These are phyloP conservation scores for Sphaerulina musiva DNA, from an alignment of 2,329 filamentous ascomycete genomes.

Conservation along the genomic window DNA sequence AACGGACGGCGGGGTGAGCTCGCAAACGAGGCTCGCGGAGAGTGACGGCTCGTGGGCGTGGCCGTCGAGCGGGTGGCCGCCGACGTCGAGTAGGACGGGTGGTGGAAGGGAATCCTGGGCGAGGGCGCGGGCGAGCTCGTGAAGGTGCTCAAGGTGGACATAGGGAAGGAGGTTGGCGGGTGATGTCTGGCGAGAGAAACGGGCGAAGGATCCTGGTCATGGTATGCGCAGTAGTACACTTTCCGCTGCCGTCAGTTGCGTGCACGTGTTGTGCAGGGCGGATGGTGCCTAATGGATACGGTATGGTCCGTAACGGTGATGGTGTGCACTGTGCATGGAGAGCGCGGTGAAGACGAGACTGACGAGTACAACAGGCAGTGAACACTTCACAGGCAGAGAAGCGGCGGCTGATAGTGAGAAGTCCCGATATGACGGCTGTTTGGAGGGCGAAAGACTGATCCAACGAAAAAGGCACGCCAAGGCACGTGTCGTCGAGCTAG, in stretches of 20 bases:
- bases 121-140: conserved; percentile 9
- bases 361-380: too few species aligned
- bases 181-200: conserved; percentile 3
- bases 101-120: conserved; percentile 4
- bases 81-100: conserved; percentile 3
- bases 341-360: too few species aligned
- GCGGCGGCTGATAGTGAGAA: too few species aligned
- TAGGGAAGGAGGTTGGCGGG: neutral
- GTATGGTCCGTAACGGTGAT: too few species aligned
- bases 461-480: neutral
- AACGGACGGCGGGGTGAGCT: conserved; percentile 14
- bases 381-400: too few species aligned
- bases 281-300: too few species aligned
- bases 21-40: conserved; percentile 6
- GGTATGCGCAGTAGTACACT: conserved; percentile 1
- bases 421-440: too few species aligned
- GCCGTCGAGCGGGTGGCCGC: conserved; percentile 1
- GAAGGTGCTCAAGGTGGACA: conserved; percentile 12
- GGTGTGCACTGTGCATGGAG: too few species aligned
- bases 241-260: neutral
- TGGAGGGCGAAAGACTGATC: neutral
- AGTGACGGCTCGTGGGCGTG: conserved; percentile 5
- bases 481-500: too few species aligned
- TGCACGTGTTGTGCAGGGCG: too few species aligned
- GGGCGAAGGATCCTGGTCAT: conserved; percentile 3